phyloP scores from a whole-genome alignment of 805 yeast species.

The Priceomyces castillae region DNA sequence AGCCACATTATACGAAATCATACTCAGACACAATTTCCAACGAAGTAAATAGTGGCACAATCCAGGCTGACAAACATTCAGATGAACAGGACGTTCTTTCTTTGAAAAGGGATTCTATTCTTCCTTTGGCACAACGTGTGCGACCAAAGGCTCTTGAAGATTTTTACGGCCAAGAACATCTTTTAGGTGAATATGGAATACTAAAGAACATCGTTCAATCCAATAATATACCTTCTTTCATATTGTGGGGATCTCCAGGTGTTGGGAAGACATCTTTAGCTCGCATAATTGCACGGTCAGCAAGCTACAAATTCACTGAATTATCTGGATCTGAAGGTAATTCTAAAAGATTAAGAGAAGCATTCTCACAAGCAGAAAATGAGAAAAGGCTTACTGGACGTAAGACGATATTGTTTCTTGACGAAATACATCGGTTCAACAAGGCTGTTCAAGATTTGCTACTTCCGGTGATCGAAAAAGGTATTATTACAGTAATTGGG shows the following conservation, averaged over 20 bases:
- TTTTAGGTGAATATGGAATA: constrained; percentile 37
- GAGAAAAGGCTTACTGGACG: constrained; percentile 33
- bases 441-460: constrained; percentile 42
- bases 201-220: constrained; percentile 33
- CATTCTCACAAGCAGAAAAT: constrained; percentile 35
- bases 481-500: constrained; percentile 38
- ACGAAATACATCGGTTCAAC: constrained; percentile 45
- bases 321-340: constrained; percentile 40
- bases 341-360: constrained; percentile 34
- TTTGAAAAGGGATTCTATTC: constrained; percentile 17
- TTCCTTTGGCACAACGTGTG: constrained; percentile 41
- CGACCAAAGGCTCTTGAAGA: constrained; percentile 38
- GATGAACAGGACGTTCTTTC: constrained; percentile 1
- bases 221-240: constrained; percentile 37
- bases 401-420: constrained; percentile 42
- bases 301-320: constrained; percentile 34
- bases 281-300: constrained; percentile 33
- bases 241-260: constrained; percentile 46
- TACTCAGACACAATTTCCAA: not conserved
- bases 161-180: constrained; percentile 41
- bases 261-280: constrained; percentile 45
- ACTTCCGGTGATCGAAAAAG: constrained; percentile 42
- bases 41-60: not conserved
- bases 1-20: not conserved
- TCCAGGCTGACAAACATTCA: not conserved